Conservation (phyloP, 306 rosid genomes). For the Cicer cuneatum region DNA sequence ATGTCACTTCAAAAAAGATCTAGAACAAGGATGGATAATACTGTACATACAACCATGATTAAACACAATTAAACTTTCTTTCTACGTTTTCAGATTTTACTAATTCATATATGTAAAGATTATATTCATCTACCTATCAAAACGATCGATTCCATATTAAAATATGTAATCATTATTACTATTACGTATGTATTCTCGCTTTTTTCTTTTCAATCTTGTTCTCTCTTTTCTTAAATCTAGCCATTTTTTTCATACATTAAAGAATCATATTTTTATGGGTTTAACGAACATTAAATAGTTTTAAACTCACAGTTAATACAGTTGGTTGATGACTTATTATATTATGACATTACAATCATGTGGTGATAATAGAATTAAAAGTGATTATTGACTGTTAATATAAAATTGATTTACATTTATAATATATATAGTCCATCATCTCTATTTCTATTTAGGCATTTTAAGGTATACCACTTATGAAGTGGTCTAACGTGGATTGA, state of each 20-base stretch:
- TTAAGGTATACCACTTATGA: too few species aligned
- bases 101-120: background rate
- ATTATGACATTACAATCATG: too few species aligned
- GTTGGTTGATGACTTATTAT: too few species aligned
- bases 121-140: conserved; percentile 22
- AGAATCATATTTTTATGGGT: background rate
- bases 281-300: too few species aligned
- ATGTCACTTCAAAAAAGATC: background rate
- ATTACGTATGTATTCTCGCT: background rate
- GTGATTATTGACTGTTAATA: too few species aligned
- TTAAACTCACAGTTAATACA: too few species aligned
- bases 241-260: background rate
- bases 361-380: too few species aligned
- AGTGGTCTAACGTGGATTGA: too few species aligned
- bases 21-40: background rate
- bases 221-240: background rate
- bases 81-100: background rate
- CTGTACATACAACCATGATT: background rate
- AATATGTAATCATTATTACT: background rate
- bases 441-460: too few species aligned
- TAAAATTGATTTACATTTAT: too few species aligned
- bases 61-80: background rate
- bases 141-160: conserved; percentile 31
- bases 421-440: too few species aligned
- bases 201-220: background rate